Evolutionary conservation across 805 yeast species (phyloP), one percentile per base, ranked within the genome.

Genomic region (Candida maris): DNA sequence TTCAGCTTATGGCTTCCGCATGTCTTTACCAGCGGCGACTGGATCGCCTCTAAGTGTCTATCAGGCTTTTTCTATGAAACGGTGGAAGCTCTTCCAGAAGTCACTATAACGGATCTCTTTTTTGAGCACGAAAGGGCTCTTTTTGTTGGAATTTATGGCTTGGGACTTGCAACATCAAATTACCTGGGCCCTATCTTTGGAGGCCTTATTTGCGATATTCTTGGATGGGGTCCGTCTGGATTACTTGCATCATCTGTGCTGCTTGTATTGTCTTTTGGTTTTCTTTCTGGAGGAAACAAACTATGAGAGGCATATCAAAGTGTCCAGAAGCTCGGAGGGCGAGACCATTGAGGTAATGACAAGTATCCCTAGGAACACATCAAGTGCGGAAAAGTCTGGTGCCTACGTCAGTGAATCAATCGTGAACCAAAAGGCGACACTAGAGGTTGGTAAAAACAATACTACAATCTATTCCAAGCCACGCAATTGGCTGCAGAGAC

Each of bases 151-250:
- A 48, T 75, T 14, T 78, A 78, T 51, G 75, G 77, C 40, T 54
- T 68, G 40, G 73, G 80, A 10, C 62, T 80, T 13, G 64, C 75
- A 25, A 65, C 67, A 9, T 75, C 79, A 7, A 71, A 77, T 27
- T 78, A 62, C 46, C 54, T 75, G 39, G 82, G 81, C 4, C 82
- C 83, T 4, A 61, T 77, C 46, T 64, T 77, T 33, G 78, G 81
- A 7, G 81, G 81, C 9, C 71, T 73, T 45, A 72, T 78, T 38
- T 65, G 67, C 19, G 67, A 70, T 33, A 68, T 65, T 19, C 58
- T 65, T 18, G 72, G 75, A 5, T 78, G 78, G 69, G 78, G 79
- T 74, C 71, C 7, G 70, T 75, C 55, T 61, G 48, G 42, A 63
- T 74, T 60, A 61, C 71, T 35, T 71, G 73, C 14, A 69, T 77